These are phyloP conservation scores for Ascochyta viciae-villosae DNA, from an alignment of 2,329 filamentous ascomycete genomes.

Conservation along the genomic window DNA sequence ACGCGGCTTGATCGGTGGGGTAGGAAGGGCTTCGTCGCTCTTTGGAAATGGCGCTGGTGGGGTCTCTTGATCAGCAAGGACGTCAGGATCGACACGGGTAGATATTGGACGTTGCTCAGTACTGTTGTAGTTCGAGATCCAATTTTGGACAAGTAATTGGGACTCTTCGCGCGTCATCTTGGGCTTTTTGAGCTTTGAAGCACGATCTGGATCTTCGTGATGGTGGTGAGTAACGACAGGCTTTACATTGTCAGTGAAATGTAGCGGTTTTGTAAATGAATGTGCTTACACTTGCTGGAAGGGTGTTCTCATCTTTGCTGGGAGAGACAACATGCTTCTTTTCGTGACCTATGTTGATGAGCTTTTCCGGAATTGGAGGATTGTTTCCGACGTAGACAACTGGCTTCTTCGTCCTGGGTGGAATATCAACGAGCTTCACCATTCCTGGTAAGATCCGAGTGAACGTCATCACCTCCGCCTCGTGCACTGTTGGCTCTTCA, in stretches of 20 bases:
- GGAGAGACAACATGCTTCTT: neutral
- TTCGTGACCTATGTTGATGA: neutral
- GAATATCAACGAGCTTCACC: conserved; percentile 33
- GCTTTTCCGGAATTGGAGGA: neutral
- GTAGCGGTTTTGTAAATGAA: neutral
- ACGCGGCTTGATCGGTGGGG: neutral
- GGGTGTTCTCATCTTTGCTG: neutral
- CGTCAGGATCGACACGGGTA: conserved; percentile 25
- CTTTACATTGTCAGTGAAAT: neutral
- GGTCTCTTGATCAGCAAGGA: conserved; percentile 28
- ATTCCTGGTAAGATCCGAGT: conserved; percentile 23
- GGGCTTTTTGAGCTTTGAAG: conserved; percentile 14
- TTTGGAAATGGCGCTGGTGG: conserved; percentile 32
- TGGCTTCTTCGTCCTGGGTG: conserved; percentile 19
- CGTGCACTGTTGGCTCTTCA: conserved; percentile 28
- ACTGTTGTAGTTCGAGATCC: conserved; percentile 26
- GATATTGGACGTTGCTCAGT: conserved; percentile 26
- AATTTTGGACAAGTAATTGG: conserved; percentile 21
- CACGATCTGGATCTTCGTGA: conserved; percentile 1
- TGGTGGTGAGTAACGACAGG: conserved; percentile 4
- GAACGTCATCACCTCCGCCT: conserved; percentile 19
- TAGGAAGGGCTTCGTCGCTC: conserved; percentile 3
- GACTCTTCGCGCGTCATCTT: conserved; percentile 22
- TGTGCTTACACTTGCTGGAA: conserved; percentile 1
- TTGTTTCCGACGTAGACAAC: neutral